Base-by-base conservation (phyloP, 1,284 basidiomycete genomes). In the Irpex sp. region DNA sequence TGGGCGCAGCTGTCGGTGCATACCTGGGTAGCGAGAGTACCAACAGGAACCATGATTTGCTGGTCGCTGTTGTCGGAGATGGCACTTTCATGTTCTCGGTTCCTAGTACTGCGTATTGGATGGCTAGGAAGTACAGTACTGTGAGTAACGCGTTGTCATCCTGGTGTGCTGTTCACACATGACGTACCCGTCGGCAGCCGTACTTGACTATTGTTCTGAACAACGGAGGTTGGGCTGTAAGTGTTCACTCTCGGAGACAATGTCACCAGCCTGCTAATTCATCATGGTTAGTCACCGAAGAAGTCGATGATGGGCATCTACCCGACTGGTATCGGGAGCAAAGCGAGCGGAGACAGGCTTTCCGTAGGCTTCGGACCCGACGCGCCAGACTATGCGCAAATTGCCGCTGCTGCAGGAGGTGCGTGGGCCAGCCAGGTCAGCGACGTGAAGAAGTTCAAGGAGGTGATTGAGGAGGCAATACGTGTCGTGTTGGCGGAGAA, bases 161-260 rank as follows among this genome's bases (percentile, higher is more conserved):
- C 57, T 15, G 15, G 49, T 26, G 21, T 48, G 11, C 15, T 21
- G n/a, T 6, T 34, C 7, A 31, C 40, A 40, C 49, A 51, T 40
- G 17, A 58, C 11, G 5, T 44, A 40, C 34, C 19, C 17, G 13
- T 13, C 21, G 8, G 19, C 65, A 89, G 87, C 89, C 89, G 0
- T 90, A 88, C 75, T 73, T 91, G 26, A 90, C 88, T 0, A 77
- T 91, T 65, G 77, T 91, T 0, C 73, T 91, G 34, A 90, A 90
- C 70, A 91, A 91, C 62, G 87, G 87, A 2, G 86, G 87, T 0
- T 89, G 87, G 87, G 84, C 78, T 69, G 84, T 84, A 63, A 68
- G 78, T 56, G 3, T 44, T 63, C 65, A 9, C 2, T 52, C 31
- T 36, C 47, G 38, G 44, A 57, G 31, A 37, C 21, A 48, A 7